Base-by-base conservation (phyloP, 805 yeast genomes). In the Saccharomycopsis sp. region DNA sequence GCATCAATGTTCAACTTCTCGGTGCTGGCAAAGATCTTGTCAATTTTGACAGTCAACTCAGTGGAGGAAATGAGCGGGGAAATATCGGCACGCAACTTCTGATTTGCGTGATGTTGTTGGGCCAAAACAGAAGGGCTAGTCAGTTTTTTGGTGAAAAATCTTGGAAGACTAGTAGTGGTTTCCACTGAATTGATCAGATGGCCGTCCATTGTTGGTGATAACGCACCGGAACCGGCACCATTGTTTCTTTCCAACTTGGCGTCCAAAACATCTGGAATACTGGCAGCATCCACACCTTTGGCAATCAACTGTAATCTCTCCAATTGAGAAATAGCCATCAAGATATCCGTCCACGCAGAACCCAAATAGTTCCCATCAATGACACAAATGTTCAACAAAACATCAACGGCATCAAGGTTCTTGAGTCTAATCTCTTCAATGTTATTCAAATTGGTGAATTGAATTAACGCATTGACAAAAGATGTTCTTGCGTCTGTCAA, bases 231-330 rank as follows among this genome's bases (percentile, higher is more conserved):
- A 44, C 52, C 54, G 35, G 52, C 52, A 53, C 16, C 57, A 49
- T 70, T 71, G 29, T 79, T 54, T 53, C 84, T 75, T 1, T 94
- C 95, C 45, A 71, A 73, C 5, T 83, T 64, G 10, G 47, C 46
- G 16, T 36, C 33, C 7, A 43, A 34, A 21, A 87, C 81, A 63
- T 87, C 96, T 1, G 97, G 96, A 46, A 89, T 75, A 2, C 78
- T 69, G 23, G 77, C 80, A 19, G 89, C 85, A 46, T 84, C 85
- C 39, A 85, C 73, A 40, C 96, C 97, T 51, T 83, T 79, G 0
- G 95, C 83, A 38, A 88, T 77, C 38, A 92, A 65, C 59, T 87
- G 95, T 43, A 87, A 65, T 56, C 97, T 71, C 59, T 94, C 98
- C 36, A 92, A 73, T 60, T 89, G 96, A 1, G 96, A 86, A 38